These are phyloP conservation scores for Pseudotsuga menziesii DNA, from an alignment of 75 land plant species.

Conservation along the genomic window DNA sequence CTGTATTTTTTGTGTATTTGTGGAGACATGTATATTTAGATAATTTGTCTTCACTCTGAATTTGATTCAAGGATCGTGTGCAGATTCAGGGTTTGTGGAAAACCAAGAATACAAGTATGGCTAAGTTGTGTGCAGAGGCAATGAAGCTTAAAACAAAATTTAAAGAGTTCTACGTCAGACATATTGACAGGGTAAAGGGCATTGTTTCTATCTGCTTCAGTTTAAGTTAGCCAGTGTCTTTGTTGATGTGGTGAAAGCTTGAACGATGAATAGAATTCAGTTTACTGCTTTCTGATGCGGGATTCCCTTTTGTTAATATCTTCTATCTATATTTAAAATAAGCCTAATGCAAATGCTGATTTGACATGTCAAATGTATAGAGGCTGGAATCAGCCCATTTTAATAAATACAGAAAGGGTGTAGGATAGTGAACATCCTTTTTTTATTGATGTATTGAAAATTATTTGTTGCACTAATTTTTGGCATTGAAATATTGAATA, in stretches of 20 bases:
- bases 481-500: no score
- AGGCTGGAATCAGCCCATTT: not conserved
- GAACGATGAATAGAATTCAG: not conserved
- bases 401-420: no score
- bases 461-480: no score
- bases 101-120: slow-evolving; percentile 32
- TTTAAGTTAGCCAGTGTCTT: not conserved
- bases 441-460: not conserved
- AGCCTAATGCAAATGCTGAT: not conserved
- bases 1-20: not conserved
- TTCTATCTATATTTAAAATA: not conserved
- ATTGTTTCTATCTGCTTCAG: not conserved
- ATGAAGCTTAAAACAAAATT: slow-evolving; percentile 47
- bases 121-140: slow-evolving; percentile 31
- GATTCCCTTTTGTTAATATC: not conserved
- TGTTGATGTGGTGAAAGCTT: not conserved
- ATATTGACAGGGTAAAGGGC: slow-evolving; percentile 48
- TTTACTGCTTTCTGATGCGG: not conserved
- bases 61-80: not conserved
- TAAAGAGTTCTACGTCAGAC: slow-evolving; percentile 43
- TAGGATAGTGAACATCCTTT: no score
- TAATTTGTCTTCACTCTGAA: not conserved
- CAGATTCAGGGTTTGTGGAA: slow-evolving; percentile 53
- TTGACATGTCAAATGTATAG: not conserved
- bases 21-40: not conserved